phyloP scores from a whole-genome alignment of 257 asterid genomes.

The Henckelia pumila region DNA sequence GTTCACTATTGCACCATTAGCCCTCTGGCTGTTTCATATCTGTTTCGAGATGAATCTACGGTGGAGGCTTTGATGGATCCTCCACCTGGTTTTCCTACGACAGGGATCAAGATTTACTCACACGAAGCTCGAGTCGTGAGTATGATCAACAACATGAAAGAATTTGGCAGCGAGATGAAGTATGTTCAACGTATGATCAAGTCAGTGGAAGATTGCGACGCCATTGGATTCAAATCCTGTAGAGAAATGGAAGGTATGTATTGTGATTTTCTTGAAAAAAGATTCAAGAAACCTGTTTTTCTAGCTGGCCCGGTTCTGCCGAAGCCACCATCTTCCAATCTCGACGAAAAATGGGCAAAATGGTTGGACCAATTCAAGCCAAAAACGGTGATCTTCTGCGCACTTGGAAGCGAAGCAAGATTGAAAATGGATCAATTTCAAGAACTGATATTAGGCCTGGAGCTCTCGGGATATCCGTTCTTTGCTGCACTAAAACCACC shows the following conservation, averaged over 20 bases:
- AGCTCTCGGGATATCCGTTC: conserved; percentile 33
- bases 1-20: conserved; percentile 36
- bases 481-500: conserved; percentile 42
- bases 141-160: conserved; percentile 28
- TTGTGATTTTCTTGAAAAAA: conserved; percentile 32
- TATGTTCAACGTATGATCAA: conserved; percentile 31
- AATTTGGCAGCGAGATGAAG: conserved; percentile 28
- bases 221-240: conserved; percentile 39
- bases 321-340: conserved; percentile 25
- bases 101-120: conserved; percentile 30
- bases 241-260: conserved; percentile 42
- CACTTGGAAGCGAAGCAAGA: conserved; percentile 49
- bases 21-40: conserved; percentile 35
- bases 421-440: conserved; percentile 31
- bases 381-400: conserved; percentile 39
- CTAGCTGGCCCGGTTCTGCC: conserved; percentile 49
- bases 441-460: conserved; percentile 34
- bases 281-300: conserved; percentile 36
- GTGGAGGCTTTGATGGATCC: conserved; percentile 32
- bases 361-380: conserved; percentile 36
- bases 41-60: conserved; percentile 34
- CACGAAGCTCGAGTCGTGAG: conserved; percentile 40
- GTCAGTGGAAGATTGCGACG: conserved; percentile 32
- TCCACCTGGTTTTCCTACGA: conserved; percentile 38
- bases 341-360: conserved; percentile 32